Base-by-base conservation (phyloP, 768 basidiomycete genomes). In the Inosperma sp. region DNA sequence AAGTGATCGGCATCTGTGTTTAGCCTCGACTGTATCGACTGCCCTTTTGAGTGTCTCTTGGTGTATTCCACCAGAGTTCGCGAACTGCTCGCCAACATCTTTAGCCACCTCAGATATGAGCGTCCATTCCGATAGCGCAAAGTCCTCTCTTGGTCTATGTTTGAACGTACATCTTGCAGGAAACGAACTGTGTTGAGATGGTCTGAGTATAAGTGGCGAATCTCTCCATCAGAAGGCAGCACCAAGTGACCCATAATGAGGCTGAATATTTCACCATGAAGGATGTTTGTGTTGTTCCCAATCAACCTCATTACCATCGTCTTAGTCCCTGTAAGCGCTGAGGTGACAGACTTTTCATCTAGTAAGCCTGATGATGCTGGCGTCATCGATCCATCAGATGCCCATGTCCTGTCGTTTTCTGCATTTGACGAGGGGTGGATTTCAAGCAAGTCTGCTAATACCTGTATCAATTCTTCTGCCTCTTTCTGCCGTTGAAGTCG, bases 1-100 rank as follows among this genome's bases (percentile, higher is more conserved):
- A 53, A 49, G 30, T 41, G 25, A 45, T 60, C 59, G 5, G 59
- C 56, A 39, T 48, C 40, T 8, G 7, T 17, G 37, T 39, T 39
- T 21, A 39, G n/a, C 37, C 16, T 39, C 7, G 37, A n/a, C n/a
- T n/a, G n/a, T n/a, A 10, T 50, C 3, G 53, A 41, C 2, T 44
- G 42, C 40, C 48, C 49, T 34, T 21, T 36, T 27, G 50, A 43
- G 25, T 57, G 56, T 1, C 44, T 50, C 13, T 46, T 47, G 1
- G 46, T 54, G 37, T 57, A 52, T 2, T 14, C 8, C 12, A 57
- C 25, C 4, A 12, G 4, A 1, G 16, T 26, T 8, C 19, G n/a
- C 43, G 6, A 10, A 9, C 43, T 14, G 16, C 16, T 31, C 8
- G 22, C 12, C 14, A 19, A 3, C 25, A 29, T 31, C 4, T 43